Percentiles rank a stretch among this genome's conserved stretches.
These are phyloP conservation scores for Amoebophrya sp. DNA, from an alignment of 169 alveolate genomes.

Conservation along the genomic window DNA sequence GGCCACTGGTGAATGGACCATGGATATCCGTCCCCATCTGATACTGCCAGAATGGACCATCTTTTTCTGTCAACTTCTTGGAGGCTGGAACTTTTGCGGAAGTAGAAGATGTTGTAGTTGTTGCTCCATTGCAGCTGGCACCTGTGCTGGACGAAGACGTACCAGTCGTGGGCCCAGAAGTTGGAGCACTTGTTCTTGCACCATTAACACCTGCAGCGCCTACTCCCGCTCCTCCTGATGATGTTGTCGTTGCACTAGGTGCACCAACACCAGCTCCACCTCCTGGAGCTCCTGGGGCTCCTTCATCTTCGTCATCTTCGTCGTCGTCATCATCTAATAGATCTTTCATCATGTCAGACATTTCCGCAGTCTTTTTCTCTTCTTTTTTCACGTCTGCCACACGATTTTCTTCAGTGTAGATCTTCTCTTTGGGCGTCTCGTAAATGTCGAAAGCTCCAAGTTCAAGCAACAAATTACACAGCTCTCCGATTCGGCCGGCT, in stretches of 20 bases:
- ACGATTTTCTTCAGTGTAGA: not conserved
- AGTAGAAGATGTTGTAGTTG: too few species aligned
- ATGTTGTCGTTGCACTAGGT: not conserved
- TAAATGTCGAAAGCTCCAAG: not conserved
- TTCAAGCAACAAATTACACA: not conserved
- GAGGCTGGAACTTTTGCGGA: too few species aligned
- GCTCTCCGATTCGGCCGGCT: slow-evolving; percentile 1
- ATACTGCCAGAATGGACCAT: slow-evolving; percentile 3
- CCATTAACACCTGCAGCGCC: too few species aligned
- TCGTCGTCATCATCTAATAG: not conserved
- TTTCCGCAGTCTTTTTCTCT: not conserved
- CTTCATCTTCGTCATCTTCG: not conserved
- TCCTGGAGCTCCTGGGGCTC: not conserved
- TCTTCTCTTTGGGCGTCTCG: not conserved
- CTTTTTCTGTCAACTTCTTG: too few species aligned
- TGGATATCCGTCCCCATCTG: not conserved
- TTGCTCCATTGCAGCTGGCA: too few species aligned
- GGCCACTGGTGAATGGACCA: not conserved
- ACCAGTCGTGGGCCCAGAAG: too few species aligned
- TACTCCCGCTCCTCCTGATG: not conserved
- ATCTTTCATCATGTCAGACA: not conserved
- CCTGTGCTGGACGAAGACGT: too few species aligned
- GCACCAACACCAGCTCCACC: not conserved
- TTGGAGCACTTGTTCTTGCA: too few species aligned
- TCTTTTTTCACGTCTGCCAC: not conserved